Percentiles rank a stretch among this genome's conserved stretches.
Conservation (phyloP, 2,329 filamentous ascomycete species). For the Microsporum canis region DNA sequence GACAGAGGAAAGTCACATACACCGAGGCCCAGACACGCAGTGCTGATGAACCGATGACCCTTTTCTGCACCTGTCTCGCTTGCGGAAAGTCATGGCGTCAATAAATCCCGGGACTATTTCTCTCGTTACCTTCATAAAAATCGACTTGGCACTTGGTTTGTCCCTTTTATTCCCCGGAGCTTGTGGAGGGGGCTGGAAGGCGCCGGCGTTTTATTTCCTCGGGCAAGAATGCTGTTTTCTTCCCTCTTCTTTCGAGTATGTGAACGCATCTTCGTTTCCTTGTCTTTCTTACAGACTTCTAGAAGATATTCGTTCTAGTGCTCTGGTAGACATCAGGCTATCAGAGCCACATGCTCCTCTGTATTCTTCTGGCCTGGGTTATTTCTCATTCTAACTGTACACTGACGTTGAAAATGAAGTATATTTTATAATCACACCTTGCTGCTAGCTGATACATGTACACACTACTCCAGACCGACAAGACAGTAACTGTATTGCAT, state of each 20-base stretch:
- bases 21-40: conserved; percentile 89
- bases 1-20: conserved; percentile 89
- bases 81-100: conserved; percentile 40
- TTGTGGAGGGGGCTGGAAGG: not conserved
- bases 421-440: not conserved
- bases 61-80: conserved; percentile 39
- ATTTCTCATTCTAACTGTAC: not conserved
- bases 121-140: conserved; percentile 8
- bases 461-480: too few relatives aligned
- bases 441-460: too few relatives aligned
- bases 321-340: not conserved
- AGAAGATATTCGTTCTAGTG: not conserved
- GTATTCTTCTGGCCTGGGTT: not conserved
- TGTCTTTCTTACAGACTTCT: not conserved
- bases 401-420: not conserved
- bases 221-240: not conserved
- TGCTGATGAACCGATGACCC: conserved; percentile 72
- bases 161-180: conserved; percentile 6
- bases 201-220: conserved; percentile 6
- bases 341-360: not conserved
- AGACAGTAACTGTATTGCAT: too few relatives aligned
- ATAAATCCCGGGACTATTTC: conserved; percentile 16
- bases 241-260: not conserved
- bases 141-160: conserved; percentile 6
- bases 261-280: not conserved